Percentiles rank a stretch among this genome's conserved stretches.
These are phyloP conservation scores for Pecoramyces ruminantium DNA, from an alignment of 192 early-diverging fungal species.

Conservation along the genomic window DNA sequence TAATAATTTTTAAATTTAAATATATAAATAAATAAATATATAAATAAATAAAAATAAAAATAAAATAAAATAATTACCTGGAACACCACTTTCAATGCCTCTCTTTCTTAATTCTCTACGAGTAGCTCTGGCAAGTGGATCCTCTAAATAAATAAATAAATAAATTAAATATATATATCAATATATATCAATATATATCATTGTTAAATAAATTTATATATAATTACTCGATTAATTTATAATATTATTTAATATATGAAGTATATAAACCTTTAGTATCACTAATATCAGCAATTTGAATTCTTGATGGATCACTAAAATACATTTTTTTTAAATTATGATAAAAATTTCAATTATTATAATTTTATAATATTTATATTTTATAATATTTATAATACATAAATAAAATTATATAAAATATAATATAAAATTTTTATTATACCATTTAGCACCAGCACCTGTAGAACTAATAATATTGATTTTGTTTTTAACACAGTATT, in stretches of 20 bases:
- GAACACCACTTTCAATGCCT: slow-evolving; percentile 59
- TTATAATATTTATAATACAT: background rate
- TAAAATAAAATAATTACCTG: slow-evolving; percentile 1
- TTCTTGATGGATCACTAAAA: slow-evolving; percentile 62
- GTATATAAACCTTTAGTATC: slow-evolving; percentile 54
- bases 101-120: slow-evolving; percentile 49
- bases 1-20: no score
- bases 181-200: no score
- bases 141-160: slow-evolving; percentile 39
- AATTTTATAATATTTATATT: no score
- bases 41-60: no score
- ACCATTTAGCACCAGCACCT: slow-evolving; percentile 90
- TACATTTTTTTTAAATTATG: no score
- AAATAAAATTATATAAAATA: no score
- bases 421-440: no score
- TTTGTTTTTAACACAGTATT: slow-evolving; percentile 60
- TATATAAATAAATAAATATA: no score
- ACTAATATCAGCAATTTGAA: slow-evolving; percentile 91
- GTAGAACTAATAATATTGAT: slow-evolving; percentile 79
- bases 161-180: background rate
- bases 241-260: background rate
- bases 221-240: background rate
- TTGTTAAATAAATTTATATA: no score
- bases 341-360: no score
- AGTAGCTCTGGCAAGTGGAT: slow-evolving; percentile 78